Evolutionary conservation across 2,329 filamentous ascomycete species (phyloP), one percentile per base, ranked within the genome.

Genomic region (Botrytis fabae): DNA sequence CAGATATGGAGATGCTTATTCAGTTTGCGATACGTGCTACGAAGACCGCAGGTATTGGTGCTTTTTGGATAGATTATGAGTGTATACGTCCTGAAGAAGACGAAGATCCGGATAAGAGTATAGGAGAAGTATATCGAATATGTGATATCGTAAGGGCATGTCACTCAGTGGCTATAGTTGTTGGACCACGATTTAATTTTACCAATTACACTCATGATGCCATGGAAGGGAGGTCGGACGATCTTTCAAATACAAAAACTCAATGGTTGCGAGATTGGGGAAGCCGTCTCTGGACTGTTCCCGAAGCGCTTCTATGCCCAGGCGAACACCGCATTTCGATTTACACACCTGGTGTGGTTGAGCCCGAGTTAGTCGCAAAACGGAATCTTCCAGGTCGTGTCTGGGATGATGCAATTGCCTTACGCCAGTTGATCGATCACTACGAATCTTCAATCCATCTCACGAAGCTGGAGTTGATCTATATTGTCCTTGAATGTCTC

Each of bases 381-480:
- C 44, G 60, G 1, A 71, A 71, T 44, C 42, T 61, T 22, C 51
- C 48, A 32, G 69, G 28, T 46, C 42, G 44, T 22, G 70, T 48
- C 10, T 71, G 60, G 40, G 51, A 61, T 20, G 70, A 74, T n/a
- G 62, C 51, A 1, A 16, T 68, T 61, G 35, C 61, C 1, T 35
- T 70, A 8, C 62, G 73, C 28, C 68, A 75, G 32, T 74, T 81
- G 1, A 75, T 79, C 20, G 80, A 81, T 72, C 80, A 81, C 69
- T 81, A 76, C 66, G 74, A 77, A 20, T 74, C 73, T 12, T 73
- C 74, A 22, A 74, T 81, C 7, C 76, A 73, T 0, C 73, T 81
- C n/a, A 79, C 76, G 62, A 78, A 76, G 2, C 72, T 81, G 12
- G 79, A 81, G 42, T 69, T 80, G 1, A 76, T 80, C 32, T 73